A percentile compares a stretch with the other conserved stretches of the same genome.
Evolutionary conservation across 495 filamentous ascomycete genomes (phyloP).

Genomic region (Bryoglossum gracile): DNA sequence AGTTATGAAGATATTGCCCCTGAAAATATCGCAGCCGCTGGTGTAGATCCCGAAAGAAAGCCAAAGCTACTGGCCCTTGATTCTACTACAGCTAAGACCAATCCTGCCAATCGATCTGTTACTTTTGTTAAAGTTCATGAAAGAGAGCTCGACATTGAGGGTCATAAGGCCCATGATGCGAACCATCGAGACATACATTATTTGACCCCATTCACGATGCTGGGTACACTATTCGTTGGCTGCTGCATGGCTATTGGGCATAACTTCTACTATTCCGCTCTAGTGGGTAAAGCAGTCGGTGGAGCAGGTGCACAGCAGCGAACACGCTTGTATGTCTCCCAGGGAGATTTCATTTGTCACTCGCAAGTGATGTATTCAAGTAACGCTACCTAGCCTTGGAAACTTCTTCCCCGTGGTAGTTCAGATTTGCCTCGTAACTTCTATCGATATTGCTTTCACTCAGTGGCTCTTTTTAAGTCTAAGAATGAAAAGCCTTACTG

Average conservation of each 20-base stretch:
- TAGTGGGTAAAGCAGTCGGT: not conserved
- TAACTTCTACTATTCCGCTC: not conserved
- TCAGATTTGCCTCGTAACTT: constrained; percentile 8
- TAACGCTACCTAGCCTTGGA: constrained; percentile 2
- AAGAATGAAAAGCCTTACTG: constrained; percentile 4
- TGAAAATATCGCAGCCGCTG: too few relatives aligned
- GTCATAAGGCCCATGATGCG: too few relatives aligned
- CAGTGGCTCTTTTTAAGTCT: constrained; percentile 18
- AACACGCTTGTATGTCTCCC: not conserved
- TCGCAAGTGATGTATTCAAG: not conserved
- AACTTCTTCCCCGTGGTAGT: constrained; percentile 11
- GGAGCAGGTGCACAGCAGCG: not conserved
- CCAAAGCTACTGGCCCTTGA: too few relatives aligned
- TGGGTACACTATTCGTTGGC: not conserved
- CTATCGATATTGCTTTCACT: constrained; percentile 13
- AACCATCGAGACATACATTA: not conserved
- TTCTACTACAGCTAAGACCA: too few relatives aligned
- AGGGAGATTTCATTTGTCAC: not conserved
- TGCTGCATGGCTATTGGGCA: not conserved
- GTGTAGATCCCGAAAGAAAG: too few relatives aligned
- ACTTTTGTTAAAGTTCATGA: too few relatives aligned
- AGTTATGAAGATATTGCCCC: too few relatives aligned
- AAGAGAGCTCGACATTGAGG: too few relatives aligned
- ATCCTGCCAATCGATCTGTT: too few relatives aligned
- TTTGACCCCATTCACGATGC: not conserved